Evolutionary conservation across 345 rosid genomes (phyloP).

Genomic region (Citrus sinensis): DVS_A1.0 CM039163.1:999501-1000000

Average conservation of each 20-base stretch:
- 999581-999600: neutral
- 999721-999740: neutral
- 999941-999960: no score
- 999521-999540: constrained; percentile 17
- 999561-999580: neutral
- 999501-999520: constrained; percentile 11
- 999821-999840: no score
- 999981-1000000: no score
- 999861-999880: no score
- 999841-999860: no score
- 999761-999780: no score
- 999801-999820: rapidly evolving
- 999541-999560: neutral
- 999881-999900: no score
- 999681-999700: neutral
- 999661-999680: no score
- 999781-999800: no score
- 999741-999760: neutral
- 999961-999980: no score
- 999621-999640: neutral
- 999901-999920: no score
- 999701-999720: neutral
- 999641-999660: neutral
- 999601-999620: neutral
- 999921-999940: no score